These are phyloP conservation scores for Pichia sp. DNA, from an alignment of 1,139 yeast genomes.

Conservation along the genomic window DNA sequence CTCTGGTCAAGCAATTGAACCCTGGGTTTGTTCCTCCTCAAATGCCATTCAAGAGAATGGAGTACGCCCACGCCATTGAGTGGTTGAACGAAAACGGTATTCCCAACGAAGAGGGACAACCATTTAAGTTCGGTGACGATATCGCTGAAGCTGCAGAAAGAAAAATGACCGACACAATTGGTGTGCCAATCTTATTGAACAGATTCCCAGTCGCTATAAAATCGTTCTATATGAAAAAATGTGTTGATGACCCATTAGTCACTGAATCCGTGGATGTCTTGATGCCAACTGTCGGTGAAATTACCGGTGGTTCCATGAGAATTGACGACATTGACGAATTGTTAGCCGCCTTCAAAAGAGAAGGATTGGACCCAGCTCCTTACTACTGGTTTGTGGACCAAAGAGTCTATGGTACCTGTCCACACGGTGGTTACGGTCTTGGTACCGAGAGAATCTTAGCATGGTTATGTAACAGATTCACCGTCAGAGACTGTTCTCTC, in stretches of 20 bases:
- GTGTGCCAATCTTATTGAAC: constrained; percentile 84
- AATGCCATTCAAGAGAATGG: constrained; percentile 87
- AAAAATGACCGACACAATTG: constrained; percentile 93
- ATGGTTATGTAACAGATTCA: constrained; percentile 95
- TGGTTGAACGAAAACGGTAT: constrained; percentile 97
- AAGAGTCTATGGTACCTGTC: constrained; percentile 95
- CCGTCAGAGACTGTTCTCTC: constrained; percentile 95
- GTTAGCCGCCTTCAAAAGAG: constrained; percentile 87
- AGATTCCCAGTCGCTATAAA: constrained; percentile 97
- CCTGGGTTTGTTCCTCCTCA: constrained; percentile 81
- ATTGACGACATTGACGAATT: constrained; percentile 77
- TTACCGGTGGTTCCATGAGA: constrained; percentile 99
- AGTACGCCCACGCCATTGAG: constrained; percentile 82
- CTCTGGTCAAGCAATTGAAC: constrained; percentile 84
- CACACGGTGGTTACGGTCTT: constrained; percentile 98
- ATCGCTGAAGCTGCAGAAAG: constrained; percentile 99
- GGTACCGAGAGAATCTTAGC: constrained; percentile 98
- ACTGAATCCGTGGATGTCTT: constrained; percentile 97
- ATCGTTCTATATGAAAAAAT: constrained; percentile 96
- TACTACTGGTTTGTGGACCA: constrained; percentile 97
- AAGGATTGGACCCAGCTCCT: constrained; percentile 68
- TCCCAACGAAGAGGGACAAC: constrained; percentile 89
- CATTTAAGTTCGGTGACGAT: constrained; percentile 95
- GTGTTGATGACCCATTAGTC: constrained; percentile 84
- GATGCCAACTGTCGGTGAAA: constrained; percentile 98